These are phyloP conservation scores for Eremochloa ophiuroides DNA, from an alignment of 176 grass and related monocot genomes.

Conservation along the genomic window DNA sequence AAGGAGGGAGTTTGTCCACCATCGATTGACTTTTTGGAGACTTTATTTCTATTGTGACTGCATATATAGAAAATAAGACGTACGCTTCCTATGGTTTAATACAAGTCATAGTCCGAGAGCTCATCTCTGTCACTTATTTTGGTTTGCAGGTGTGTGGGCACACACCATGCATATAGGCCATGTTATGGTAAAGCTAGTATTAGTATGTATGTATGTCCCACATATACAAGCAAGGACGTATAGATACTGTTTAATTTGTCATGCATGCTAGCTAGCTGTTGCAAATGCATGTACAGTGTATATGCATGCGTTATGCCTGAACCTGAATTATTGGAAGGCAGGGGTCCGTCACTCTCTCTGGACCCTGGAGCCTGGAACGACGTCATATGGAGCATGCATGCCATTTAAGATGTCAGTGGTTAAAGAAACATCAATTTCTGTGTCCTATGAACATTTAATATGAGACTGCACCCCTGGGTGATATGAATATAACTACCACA, in stretches of 20 bases:
- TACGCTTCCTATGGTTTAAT: neutral
- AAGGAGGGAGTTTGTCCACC: neutral
- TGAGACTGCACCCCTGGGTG: neutral
- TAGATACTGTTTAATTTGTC: conserved; percentile 2
- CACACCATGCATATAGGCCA: no score
- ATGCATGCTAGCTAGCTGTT: neutral
- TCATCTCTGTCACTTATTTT: neutral
- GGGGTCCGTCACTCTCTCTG: neutral
- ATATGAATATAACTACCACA: neutral
- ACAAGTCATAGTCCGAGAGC: neutral
- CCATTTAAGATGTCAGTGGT: conserved; percentile 42
- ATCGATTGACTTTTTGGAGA: neutral
- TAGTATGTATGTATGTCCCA: neutral
- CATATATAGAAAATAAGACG: neutral
- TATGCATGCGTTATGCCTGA: neutral
- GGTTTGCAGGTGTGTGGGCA: neutral
- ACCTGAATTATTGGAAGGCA: conserved; percentile 39
- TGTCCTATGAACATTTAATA: conserved; percentile 36
- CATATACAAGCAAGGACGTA: neutral
- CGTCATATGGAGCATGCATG: conserved; percentile 22
- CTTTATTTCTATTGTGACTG: neutral
- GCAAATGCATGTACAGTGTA: neutral
- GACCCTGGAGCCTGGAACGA: conserved; percentile 12
- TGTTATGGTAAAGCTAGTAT: neutral
- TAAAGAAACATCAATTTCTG: conserved; percentile 40